phyloP scores from a whole-genome alignment of 768 basidiomycete species.

The Daedaleopsis nitida region DNA sequence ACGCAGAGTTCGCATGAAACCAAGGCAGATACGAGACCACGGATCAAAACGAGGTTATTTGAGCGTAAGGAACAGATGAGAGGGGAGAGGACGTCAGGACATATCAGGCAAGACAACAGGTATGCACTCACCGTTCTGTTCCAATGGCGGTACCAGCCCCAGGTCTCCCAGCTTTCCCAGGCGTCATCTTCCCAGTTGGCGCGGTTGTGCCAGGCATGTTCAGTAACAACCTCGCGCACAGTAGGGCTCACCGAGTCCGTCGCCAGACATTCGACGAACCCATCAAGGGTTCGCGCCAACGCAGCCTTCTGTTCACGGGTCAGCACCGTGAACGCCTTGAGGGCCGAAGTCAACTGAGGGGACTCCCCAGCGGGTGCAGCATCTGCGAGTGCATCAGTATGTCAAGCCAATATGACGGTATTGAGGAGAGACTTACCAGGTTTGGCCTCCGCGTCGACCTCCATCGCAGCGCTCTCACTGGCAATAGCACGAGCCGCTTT shows the following conservation, averaged over 20 bases:
- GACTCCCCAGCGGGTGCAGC: conserved; percentile 56
- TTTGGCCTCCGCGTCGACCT: conserved; percentile 77
- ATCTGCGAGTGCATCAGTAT: conserved; percentile 31
- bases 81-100: neutral
- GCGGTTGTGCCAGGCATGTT: conserved; percentile 71
- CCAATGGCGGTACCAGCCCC: conserved; percentile 92
- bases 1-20: neutral
- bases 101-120: neutral
- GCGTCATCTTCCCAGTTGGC: conserved; percentile 69
- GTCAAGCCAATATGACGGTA: neutral
- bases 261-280: conserved; percentile 69
- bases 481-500: conserved; percentile 76
- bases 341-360: conserved; percentile 66
- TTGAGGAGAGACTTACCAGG: conserved; percentile 42
- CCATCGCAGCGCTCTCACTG: conserved; percentile 51
- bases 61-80: neutral
- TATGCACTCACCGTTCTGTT: conserved; percentile 65
- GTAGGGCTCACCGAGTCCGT: conserved; percentile 50
- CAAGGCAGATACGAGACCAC: neutral
- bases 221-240: conserved; percentile 58
- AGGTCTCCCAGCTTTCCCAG: conserved; percentile 86
- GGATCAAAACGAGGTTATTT: neutral
- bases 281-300: conserved; percentile 70
- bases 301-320: conserved; percentile 77
- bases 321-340: conserved; percentile 75